Conservation (phyloP, 495 filamentous ascomycete species). For the Aspergillus mulundensis region DNA sequence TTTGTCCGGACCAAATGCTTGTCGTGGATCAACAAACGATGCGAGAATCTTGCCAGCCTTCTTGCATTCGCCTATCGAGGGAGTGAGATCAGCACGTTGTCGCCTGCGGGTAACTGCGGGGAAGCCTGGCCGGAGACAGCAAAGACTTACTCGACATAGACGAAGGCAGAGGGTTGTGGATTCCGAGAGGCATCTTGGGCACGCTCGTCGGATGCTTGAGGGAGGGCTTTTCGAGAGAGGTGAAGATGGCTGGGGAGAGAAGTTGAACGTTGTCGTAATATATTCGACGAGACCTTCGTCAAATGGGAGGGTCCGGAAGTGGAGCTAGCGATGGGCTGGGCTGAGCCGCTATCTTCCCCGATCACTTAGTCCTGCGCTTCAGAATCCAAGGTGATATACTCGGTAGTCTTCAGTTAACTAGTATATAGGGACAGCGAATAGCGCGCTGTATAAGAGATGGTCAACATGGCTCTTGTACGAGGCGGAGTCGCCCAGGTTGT, state of each 20-base stretch:
- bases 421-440: not conserved
- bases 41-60: slow-evolving; percentile 90
- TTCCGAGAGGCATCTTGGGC: slow-evolving; percentile 54
- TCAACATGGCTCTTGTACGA: not conserved
- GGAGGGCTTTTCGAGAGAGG: not conserved
- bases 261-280: slow-evolving; percentile 18
- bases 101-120: slow-evolving; percentile 30
- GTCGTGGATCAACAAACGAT: slow-evolving; percentile 90
- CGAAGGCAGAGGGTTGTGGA: slow-evolving; percentile 66
- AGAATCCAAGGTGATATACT: no score
- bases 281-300: slow-evolving; percentile 24
- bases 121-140: slow-evolving; percentile 24
- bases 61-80: slow-evolving; percentile 69
- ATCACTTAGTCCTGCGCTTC: not conserved
- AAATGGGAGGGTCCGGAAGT: slow-evolving; percentile 31
- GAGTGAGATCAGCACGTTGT: slow-evolving; percentile 19
- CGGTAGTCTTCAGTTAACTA: not conserved
- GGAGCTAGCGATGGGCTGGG: slow-evolving; percentile 24
- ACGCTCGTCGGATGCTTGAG: slow-evolving; percentile 12
- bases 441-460: not conserved
- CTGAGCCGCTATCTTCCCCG: not conserved
- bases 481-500: slow-evolving; percentile 1
- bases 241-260: not conserved
- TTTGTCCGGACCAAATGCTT: slow-evolving; percentile 95
- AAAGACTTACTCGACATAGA: slow-evolving; percentile 56